Base-by-base conservation (phyloP, 345 rosid genomes). In the Boechera retrofracta region DNA sequence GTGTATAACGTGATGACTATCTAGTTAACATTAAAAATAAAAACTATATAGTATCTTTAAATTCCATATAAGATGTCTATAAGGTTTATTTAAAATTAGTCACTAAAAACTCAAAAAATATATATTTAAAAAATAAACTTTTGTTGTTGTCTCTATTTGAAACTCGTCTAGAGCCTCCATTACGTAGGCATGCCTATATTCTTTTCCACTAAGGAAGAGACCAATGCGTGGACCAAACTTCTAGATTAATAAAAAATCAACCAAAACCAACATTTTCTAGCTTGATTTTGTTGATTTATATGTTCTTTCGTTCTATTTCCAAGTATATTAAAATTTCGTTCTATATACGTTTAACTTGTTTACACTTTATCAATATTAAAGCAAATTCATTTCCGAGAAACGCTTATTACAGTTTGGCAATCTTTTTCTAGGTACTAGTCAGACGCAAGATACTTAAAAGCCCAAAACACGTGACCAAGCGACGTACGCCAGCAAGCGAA, bases 401-500 rank as follows among this genome's bases (percentile, higher is more conserved):
- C 47, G 58, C 36, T 13, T 48, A 0, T 16, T 26, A 10, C 18
- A 35, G 24, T 52, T 52, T 36, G 24, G 31, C 60, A 67, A 51
- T 51, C 13, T 52, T 24, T 48, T 65, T 28, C 6, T 49, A 47
- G 15, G 57, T 39, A 56, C 4, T 70, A 38, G 21, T n/a, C 32
- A 53, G 72, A 39, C 15, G 74, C 57, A 64, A 18, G 31, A 31
- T 7, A 32, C 56, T 21, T 45, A 58, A 70, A 67, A 21, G 5
- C 24, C 36, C 39, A 35, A 58, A 33, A 47, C 67, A 72, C 48
- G 49, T n/a, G 67, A 60, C 49, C 38, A 58, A 71, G 26, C 5
- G 24, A 68, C 55, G 10, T 5, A 31, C 55, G 56, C 69, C 58
- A 13, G 16, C 16, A 0, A 16, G 16, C 16, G 16, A 16, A 16